These are phyloP conservation scores for Dianthus caryophyllus DNA, from an alignment of 148 eudicot species.

Conservation along the genomic window DNA sequence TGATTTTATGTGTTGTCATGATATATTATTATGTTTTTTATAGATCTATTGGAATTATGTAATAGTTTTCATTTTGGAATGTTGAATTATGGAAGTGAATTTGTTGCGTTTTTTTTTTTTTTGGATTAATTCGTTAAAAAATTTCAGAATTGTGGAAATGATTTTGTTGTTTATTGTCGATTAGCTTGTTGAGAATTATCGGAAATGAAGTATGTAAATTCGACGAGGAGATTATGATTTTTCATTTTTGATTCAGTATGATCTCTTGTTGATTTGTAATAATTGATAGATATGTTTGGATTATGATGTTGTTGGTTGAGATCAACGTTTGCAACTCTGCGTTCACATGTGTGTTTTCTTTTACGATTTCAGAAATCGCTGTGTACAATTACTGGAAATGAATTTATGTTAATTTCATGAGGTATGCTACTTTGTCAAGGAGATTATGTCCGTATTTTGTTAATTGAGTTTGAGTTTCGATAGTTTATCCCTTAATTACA, in stretches of 20 bases:
- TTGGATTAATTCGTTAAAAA: too few relatives aligned
- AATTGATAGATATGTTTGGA: too few relatives aligned
- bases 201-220: neutral
- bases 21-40: neutral
- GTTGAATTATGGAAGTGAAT: neutral
- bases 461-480: neutral
- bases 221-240: neutral
- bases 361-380: too few relatives aligned
- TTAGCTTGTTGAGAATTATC: neutral
- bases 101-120: neutral
- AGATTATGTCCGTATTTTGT: neutral
- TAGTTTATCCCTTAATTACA: neutral
- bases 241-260: too few relatives aligned
- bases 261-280: too few relatives aligned
- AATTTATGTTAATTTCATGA: too few relatives aligned
- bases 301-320: too few relatives aligned
- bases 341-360: too few relatives aligned
- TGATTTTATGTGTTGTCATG: neutral
- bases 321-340: too few relatives aligned
- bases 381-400: too few relatives aligned
- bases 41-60: constrained; percentile 18
- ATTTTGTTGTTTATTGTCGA: neutral
- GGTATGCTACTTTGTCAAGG: too few relatives aligned
- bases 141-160: constrained; percentile 1
- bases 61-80: neutral